Base-by-base conservation (phyloP, 352 stramenopile genomes). In the Pythium brachiatum region DNA sequence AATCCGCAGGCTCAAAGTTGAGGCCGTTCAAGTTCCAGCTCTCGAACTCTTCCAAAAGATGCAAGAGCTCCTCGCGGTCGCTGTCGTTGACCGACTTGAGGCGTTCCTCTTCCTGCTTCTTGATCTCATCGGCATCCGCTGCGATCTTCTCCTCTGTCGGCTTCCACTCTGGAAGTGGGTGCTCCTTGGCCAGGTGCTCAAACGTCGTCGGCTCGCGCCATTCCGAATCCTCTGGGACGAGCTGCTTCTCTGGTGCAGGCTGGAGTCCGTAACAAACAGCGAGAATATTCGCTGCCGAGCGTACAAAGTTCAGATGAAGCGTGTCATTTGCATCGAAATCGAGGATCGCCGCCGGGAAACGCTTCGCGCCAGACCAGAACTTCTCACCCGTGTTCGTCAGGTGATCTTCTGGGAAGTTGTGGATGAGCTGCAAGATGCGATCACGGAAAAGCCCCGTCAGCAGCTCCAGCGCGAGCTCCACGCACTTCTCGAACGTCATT, bases 361-460 rank as follows among this genome's bases (percentile, higher is more conserved):
- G 83, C 77, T 94, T 94, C 1, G 86, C 86, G 2, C 86, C 86
- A 1, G 86, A 91, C 86, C 86, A 96, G 61, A 94, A 92, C 53
- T 86, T 86, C 54, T 92, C 85, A 20, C 82, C 82, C 21, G 81
- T 86, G 69, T 90, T 91, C 12, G 81, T 92, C 62, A 92, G 39
- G 53, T 96, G 85, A 36, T 95, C 77, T 62, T 92, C 85, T 6
- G 83, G 83, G 57, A 93, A 93, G 53, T 92, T 92, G 68, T 88
- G 78, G 52, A 90, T 86, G 13, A 94, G 75, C 59, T 97, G 87
- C 51, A 96, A 60, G 60, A 97, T 95, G 44, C 84, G 83, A 64
- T 97, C 91, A 53, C 91, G 86, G 74, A 97, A 97, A 7, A 77
- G 73, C 27, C 74, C 76, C 27, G 84, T 88, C 74, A 97, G 86